phyloP scores from a whole-genome alignment of 2,329 filamentous ascomycete species.

The Fusarium torulosum region DNA sequence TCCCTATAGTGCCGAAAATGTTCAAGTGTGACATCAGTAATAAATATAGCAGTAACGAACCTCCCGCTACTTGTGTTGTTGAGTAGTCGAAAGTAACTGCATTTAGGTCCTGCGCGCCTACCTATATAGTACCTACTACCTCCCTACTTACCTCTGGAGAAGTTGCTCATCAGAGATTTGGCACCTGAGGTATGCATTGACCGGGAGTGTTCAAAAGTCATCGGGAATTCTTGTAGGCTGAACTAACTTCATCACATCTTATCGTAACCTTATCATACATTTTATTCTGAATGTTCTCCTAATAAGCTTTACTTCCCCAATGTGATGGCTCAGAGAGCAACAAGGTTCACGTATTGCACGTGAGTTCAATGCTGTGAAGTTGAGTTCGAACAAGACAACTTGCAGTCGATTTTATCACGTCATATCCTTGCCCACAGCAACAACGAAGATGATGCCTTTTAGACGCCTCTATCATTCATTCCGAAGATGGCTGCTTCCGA shows the following conservation, averaged over 20 bases:
- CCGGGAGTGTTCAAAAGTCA: too few relatives aligned
- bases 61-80: too few relatives aligned
- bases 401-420: neutral
- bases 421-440: neutral
- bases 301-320: too few relatives aligned
- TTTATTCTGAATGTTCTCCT: neutral
- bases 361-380: neutral
- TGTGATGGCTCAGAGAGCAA: neutral
- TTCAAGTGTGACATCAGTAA: too few relatives aligned
- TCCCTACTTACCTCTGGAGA: too few relatives aligned
- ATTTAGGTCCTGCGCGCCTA: too few relatives aligned
- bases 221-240: neutral
- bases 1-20: too few relatives aligned
- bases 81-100: too few relatives aligned
- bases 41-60: too few relatives aligned
- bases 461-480: neutral
- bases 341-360: neutral
- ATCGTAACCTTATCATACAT: neutral
- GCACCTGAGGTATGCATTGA: too few relatives aligned
- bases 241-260: neutral
- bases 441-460: neutral
- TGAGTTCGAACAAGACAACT: neutral
- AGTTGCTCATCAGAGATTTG: too few relatives aligned
- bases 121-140: too few relatives aligned
- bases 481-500: neutral